These are phyloP conservation scores for Ascoidea asiatica DNA, from an alignment of 805 yeast species.

Conservation along the genomic window DNA sequence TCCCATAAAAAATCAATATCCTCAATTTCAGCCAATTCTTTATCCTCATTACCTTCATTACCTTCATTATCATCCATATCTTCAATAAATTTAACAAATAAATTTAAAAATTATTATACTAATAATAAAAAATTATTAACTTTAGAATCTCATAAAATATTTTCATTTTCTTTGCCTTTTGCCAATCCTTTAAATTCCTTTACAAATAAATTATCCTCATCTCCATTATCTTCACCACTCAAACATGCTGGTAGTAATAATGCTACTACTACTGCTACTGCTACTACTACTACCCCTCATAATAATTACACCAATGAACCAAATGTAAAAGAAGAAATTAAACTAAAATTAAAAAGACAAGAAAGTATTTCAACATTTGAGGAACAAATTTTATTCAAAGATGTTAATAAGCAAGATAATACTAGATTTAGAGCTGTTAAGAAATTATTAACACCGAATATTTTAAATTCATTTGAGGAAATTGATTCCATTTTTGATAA, in stretches of 20 bases:
- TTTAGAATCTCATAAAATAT: constrained; percentile 25
- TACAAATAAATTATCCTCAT: constrained; percentile 14
- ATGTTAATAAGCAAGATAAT: constrained; percentile 46
- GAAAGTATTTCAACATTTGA: constrained; percentile 47
- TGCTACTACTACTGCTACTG: constrained; percentile 15
- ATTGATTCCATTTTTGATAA: constrained; percentile 37
- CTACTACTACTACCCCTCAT: constrained; percentile 9
- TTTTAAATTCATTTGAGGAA: constrained; percentile 21
- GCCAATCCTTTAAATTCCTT: constrained; percentile 27
- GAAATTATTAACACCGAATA: constrained; percentile 40
- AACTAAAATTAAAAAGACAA: constrained; percentile 33
- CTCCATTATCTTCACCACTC: constrained; percentile 7
- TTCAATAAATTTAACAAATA: neutral
- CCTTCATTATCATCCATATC: no score
- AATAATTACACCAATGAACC: constrained; percentile 5
- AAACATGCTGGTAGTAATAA: constrained; percentile 10
- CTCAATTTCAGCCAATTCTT: no score
- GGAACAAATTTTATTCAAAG: constrained; percentile 44
- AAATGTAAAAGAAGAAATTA: constrained; percentile 20
- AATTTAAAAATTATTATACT: neutral
- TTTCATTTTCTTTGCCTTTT: constrained; percentile 47
- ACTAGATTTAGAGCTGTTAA: constrained; percentile 59
- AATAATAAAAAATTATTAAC: no score
- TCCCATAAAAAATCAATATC: no score
- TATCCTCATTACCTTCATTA: no score